Conservation (phyloP, 2,329 filamentous ascomycete species). For the Claviceps spartinae region DNA sequence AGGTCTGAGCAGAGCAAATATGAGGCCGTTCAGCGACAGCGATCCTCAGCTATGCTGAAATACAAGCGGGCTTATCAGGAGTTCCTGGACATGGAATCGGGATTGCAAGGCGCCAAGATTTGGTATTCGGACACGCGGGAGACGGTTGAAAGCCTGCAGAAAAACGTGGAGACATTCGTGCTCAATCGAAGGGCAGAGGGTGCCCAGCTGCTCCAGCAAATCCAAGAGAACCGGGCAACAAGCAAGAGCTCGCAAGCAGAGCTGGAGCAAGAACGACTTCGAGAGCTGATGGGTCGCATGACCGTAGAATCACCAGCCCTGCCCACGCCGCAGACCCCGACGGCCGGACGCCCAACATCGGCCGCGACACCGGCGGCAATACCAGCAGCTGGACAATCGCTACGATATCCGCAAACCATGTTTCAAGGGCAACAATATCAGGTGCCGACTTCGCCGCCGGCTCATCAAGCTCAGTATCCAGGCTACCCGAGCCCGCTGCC, state of each 20-base stretch:
- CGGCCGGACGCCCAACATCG: conserved; percentile 17
- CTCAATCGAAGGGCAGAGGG: conserved; percentile 88
- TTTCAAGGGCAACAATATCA: conserved; percentile 49
- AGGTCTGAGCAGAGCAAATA: conserved; percentile 91
- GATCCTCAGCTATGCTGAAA: conserved; percentile 65
- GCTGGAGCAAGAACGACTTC: conserved; percentile 73
- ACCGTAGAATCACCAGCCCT: conserved; percentile 54
- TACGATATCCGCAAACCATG: conserved; percentile 39
- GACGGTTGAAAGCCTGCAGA: conserved; percentile 78
- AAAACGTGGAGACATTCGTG: conserved; percentile 95
- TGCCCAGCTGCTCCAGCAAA: conserved; percentile 74
- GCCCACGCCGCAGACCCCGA: conserved; percentile 16
- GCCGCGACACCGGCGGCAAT: conserved; percentile 32
- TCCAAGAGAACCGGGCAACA: conserved; percentile 63
- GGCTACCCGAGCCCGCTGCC: conserved; percentile 28
- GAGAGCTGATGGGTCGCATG: conserved; percentile 89
- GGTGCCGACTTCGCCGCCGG: conserved; percentile 41
- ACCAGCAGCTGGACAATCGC: conserved; percentile 32
- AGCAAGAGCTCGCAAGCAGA: conserved; percentile 53
- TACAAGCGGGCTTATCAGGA: conserved; percentile 90
- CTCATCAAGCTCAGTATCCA: conserved; percentile 30
- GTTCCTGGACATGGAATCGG: conserved; percentile 78
- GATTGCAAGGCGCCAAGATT: conserved; percentile 72
- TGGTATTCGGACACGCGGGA: conserved; percentile 97
- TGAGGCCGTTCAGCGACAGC: conserved; percentile 72